Percentiles rank a stretch among this genome's conserved stretches.
Conservation (phyloP, 306 rosid species). For the Sesbania bispinosa region DNA sequence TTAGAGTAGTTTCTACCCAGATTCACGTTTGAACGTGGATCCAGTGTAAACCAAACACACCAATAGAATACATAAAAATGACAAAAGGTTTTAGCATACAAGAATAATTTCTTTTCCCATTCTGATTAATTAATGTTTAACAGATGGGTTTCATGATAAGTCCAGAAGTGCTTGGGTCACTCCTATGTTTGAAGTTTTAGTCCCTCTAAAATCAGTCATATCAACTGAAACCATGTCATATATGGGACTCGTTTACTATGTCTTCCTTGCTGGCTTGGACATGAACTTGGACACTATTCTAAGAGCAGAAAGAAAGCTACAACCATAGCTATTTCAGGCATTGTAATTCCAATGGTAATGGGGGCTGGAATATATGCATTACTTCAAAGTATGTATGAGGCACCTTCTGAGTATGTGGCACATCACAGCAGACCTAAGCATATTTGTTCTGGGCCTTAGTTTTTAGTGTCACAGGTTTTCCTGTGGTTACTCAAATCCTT, state of each 20-base stretch:
- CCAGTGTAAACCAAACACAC: too few species aligned
- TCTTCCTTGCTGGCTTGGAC: slow-evolving; percentile 42
- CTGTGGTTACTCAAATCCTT: slow-evolving; percentile 37
- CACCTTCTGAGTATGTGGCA: background rate
- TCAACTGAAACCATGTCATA: slow-evolving; percentile 22
- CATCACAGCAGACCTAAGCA: background rate
- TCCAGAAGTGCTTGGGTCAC: background rate
- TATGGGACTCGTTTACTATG: slow-evolving; percentile 29
- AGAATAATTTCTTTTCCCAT: too few species aligned
- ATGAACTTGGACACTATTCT: slow-evolving; percentile 36
- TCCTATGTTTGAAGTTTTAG: accelerated
- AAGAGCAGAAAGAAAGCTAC: slow-evolving; percentile 25
- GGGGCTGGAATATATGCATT: slow-evolving; percentile 20
- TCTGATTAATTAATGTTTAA: too few species aligned
- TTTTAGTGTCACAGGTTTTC: slow-evolving; percentile 38
- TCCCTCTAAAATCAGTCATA: background rate
- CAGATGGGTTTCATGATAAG: slow-evolving; percentile 32
- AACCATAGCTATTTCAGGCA: slow-evolving; percentile 29
- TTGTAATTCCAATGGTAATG: slow-evolving; percentile 26
- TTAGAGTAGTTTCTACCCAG: too few species aligned
- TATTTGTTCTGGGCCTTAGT: slow-evolving; percentile 34
- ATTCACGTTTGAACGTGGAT: too few species aligned
- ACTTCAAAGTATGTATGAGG: background rate
- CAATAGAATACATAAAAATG: too few species aligned
- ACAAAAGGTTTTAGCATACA: too few species aligned